Conservation (phyloP, 2,329 filamentous ascomycete species). For the Metarhizium sp. region DNA sequence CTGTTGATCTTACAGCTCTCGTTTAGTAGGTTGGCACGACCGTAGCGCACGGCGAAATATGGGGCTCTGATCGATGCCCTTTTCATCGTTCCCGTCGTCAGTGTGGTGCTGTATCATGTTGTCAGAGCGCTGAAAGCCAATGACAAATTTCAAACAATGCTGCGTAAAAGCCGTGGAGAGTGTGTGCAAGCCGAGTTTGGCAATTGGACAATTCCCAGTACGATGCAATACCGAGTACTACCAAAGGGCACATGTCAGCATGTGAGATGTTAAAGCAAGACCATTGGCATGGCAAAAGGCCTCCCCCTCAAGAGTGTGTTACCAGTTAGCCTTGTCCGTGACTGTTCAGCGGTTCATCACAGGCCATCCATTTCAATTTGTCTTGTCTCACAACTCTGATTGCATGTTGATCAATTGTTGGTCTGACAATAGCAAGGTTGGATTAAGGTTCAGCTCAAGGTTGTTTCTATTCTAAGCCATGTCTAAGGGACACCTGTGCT, state of each 20-base stretch:
- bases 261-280: too few species aligned
- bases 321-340: background rate
- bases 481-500: conserved; percentile 4
- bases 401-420: conserved; percentile 2
- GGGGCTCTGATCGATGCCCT: background rate
- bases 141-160: too few species aligned
- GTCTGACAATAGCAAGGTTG: conserved; percentile 4
- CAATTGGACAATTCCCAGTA: too few species aligned
- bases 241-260: too few species aligned
- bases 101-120: background rate
- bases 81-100: background rate
- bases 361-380: background rate
- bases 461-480: conserved; percentile 11
- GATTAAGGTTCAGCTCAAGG: conserved; percentile 14
- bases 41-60: background rate
- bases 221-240: too few species aligned
- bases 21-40: background rate
- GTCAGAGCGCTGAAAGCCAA: background rate
- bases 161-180: too few species aligned
- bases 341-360: too few species aligned
- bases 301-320: too few species aligned
- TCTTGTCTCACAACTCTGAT: background rate
- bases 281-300: too few species aligned
- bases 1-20: background rate
- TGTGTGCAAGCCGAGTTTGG: too few species aligned